Evolutionary conservation across 495 filamentous ascomycete genomes (phyloP).

Genomic region (Poronia punctata): DNA sequence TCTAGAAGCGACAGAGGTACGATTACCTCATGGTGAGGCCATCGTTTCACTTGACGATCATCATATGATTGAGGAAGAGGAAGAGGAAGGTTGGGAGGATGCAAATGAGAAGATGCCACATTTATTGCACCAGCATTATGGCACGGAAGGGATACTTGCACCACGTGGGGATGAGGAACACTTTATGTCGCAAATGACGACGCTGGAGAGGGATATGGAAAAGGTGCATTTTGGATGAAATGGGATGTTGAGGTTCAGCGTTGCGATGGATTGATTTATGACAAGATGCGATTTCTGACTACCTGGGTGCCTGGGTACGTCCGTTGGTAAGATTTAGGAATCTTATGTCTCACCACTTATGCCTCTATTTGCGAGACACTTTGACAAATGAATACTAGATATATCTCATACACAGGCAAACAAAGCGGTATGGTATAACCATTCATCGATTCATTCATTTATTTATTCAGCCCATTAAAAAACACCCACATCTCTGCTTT

Average conservation of each 20-base stretch:
- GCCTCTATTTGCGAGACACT: too few species aligned
- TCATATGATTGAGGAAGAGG: not conserved
- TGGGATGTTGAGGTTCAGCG: conserved; percentile 1
- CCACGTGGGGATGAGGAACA: conserved; percentile 9
- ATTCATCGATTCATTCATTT: too few species aligned
- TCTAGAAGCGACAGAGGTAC: conserved; percentile 50
- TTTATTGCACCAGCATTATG: too few species aligned
- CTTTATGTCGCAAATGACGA: not conserved
- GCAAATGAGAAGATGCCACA: not conserved
- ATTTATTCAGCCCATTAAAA: too few species aligned
- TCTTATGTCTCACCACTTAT: too few species aligned
- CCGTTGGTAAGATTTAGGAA: too few species aligned
- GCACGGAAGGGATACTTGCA: conserved; percentile 5
- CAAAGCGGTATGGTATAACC: too few species aligned
- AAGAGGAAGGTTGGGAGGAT: not conserved
- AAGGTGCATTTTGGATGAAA: conserved; percentile 18
- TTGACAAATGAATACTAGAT: too few species aligned
- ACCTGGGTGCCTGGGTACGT: too few species aligned
- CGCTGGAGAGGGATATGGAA: conserved; percentile 16
- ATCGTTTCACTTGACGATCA: conserved; percentile 11
- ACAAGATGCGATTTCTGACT: too few species aligned
- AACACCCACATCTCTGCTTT: too few species aligned
- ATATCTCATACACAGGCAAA: too few species aligned
- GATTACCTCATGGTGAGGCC: conserved; percentile 41
- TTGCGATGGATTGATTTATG: not conserved